Percentiles rank a stretch among this genome's conserved stretches.
These are phyloP conservation scores for Neurospora discreta DNA, from an alignment of 495 filamentous ascomycete genomes.

Conservation along the genomic window DNA sequence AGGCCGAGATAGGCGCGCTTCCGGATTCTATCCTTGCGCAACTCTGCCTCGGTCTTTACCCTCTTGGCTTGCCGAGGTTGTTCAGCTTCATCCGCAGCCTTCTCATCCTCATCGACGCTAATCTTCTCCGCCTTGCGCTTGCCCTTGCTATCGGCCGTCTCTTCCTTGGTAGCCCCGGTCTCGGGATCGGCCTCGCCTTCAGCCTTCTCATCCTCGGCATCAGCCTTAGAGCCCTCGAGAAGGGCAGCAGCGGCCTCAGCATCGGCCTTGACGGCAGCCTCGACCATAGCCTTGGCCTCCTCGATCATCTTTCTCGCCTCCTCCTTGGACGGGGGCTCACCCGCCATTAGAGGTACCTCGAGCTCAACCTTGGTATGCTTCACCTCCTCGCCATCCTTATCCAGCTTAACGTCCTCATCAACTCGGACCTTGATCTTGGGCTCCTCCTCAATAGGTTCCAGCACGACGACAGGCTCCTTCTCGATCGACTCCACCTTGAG, in stretches of 20 bases:
- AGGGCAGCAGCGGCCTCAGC: constrained; percentile 26
- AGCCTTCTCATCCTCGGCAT: constrained; percentile 68
- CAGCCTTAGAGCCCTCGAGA: constrained; percentile 74
- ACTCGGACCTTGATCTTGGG: constrained; percentile 58
- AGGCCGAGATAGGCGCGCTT: constrained; percentile 76
- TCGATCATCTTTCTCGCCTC: constrained; percentile 72
- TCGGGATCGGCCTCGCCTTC: constrained; percentile 30
- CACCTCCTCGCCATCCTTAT: constrained; percentile 50
- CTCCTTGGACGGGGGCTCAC: constrained; percentile 60
- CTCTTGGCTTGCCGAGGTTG: constrained; percentile 53
- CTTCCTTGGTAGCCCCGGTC: constrained; percentile 16
- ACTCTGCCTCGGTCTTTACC: constrained; percentile 58
- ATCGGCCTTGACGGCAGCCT: constrained; percentile 54
- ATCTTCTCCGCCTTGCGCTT: constrained; percentile 84
- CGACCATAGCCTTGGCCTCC: constrained; percentile 82
- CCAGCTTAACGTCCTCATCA: constrained; percentile 53
- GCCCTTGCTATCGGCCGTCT: constrained; percentile 38
- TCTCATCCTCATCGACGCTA: constrained; percentile 30
- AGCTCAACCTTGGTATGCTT: constrained; percentile 69
- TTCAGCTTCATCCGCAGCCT: constrained; percentile 25
- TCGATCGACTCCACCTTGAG: constrained; percentile 31
- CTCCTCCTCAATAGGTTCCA: constrained; percentile 40
- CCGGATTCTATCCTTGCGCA: constrained; percentile 73
- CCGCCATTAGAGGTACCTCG: constrained; percentile 45
- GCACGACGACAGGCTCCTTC: constrained; percentile 29